A percentile compares a stretch with the other conserved stretches of the same genome.
Conservation (phyloP, 495 filamentous ascomycete genomes). For the Penicillium angulare region DNA sequence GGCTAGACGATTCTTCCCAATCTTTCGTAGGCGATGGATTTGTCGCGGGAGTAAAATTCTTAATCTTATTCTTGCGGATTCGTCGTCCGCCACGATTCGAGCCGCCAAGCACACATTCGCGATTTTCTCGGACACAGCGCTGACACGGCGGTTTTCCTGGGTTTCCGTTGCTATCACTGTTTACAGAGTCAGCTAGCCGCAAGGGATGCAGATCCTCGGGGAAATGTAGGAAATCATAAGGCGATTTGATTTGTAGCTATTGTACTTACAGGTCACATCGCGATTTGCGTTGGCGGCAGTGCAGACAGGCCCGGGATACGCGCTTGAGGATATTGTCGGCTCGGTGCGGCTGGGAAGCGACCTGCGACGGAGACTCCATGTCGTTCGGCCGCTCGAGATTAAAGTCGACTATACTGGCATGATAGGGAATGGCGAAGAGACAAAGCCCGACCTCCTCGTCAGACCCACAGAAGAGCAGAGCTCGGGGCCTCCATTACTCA, state of each 20-base stretch:
- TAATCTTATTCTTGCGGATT: constrained; percentile 52
- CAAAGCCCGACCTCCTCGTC: constrained; percentile 7
- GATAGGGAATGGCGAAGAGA: constrained; percentile 6
- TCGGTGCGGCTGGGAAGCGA: constrained; percentile 10
- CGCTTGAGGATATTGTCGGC: constrained; percentile 47
- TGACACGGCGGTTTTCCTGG: constrained; percentile 55
- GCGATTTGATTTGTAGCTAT: too few relatives aligned
- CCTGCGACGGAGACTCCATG: constrained; percentile 18
- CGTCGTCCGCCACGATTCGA: constrained; percentile 62
- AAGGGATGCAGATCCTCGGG: constrained; percentile 17
- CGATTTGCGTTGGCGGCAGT: constrained; percentile 61
- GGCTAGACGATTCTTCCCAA: constrained; percentile 27
- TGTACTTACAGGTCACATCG: constrained; percentile 64
- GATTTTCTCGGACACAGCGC: constrained; percentile 56
- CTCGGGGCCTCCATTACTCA: constrained; percentile 17
- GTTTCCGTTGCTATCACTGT: constrained; percentile 46
- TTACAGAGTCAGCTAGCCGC: constrained; percentile 15
- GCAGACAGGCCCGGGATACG: constrained; percentile 60
- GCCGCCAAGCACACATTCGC: constrained; percentile 60
- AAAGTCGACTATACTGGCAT: constrained; percentile 4
- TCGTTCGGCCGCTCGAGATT: constrained; percentile 2
- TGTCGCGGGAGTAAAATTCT: constrained; percentile 33
- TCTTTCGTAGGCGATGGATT: constrained; percentile 26
- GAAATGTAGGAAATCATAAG: background rate
- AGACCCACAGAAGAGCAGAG: constrained; percentile 16